These are phyloP conservation scores for Colletotrichum chrysophilum DNA, from an alignment of 2,329 filamentous ascomycete genomes.

Conservation along the genomic window DNA sequence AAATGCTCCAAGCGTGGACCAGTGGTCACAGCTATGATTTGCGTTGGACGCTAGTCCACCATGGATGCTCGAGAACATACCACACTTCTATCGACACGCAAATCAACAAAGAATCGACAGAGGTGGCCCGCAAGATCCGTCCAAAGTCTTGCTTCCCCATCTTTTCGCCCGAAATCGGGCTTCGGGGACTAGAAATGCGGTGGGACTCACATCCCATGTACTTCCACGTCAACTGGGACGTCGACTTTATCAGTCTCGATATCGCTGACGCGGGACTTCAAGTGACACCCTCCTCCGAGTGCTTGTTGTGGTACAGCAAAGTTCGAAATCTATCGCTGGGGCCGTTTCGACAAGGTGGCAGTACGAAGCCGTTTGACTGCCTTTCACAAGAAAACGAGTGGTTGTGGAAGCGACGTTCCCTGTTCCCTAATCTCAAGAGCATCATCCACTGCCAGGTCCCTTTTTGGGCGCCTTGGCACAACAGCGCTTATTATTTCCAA, in stretches of 20 bases:
- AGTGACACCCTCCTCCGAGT: background rate
- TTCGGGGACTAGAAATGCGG: rapidly evolving
- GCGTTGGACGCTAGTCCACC: background rate
- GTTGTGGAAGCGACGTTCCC: background rate
- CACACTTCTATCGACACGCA: background rate
- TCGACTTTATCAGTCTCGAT: background rate
- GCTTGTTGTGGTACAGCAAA: rapidly evolving
- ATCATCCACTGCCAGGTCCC: background rate
- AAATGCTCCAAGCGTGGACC: rapidly evolving
- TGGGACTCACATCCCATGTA: rapidly evolving
- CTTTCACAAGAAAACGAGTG: background rate
- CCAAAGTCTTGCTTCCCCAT: background rate
- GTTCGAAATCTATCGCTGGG: background rate
- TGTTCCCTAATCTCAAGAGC: background rate
- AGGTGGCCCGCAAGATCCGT: background rate
- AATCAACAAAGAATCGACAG: background rate
- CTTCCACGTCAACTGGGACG: background rate
- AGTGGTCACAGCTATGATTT: rapidly evolving
- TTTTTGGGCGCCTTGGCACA: background rate
- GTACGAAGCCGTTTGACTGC: rapidly evolving
- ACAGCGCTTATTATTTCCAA: background rate
- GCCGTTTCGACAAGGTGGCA: background rate
- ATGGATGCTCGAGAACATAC: background rate
- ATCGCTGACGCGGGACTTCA: rapidly evolving
- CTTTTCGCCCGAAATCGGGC: rapidly evolving